phyloP scores from a whole-genome alignment of 495 filamentous ascomycete genomes.

The Sabuloglossum arenarium region DNA sequence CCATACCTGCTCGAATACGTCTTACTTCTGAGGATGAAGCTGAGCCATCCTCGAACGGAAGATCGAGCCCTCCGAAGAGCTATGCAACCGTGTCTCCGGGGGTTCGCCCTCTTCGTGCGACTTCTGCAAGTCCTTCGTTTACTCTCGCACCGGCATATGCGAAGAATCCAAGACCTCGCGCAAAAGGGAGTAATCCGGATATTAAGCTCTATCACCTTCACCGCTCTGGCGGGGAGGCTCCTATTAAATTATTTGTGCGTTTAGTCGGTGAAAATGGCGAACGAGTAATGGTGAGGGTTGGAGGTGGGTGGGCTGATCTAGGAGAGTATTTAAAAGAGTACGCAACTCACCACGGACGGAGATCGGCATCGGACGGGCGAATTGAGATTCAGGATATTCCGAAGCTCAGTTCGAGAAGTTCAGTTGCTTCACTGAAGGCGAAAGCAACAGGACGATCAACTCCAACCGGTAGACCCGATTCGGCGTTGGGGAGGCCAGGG shows the following conservation, averaged over 20 bases:
- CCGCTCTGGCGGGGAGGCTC: conserved; percentile 47
- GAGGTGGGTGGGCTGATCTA: conserved; percentile 89
- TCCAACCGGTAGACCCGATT: background rate
- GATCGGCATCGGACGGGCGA: conserved; percentile 20
- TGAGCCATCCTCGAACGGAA: conserved; percentile 4
- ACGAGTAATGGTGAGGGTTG: conserved; percentile 91
- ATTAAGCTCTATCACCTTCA: conserved; percentile 87
- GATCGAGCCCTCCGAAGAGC: background rate
- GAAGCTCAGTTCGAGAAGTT: conserved; percentile 20
- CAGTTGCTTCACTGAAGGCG: background rate
- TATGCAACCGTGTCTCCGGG: background rate
- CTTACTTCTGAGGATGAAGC: conserved; percentile 35
- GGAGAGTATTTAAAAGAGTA: conserved; percentile 91
- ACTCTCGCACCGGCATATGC: conserved; percentile 40
- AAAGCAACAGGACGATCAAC: background rate
- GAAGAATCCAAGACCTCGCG: conserved; percentile 20
- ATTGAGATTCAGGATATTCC: conserved; percentile 31
- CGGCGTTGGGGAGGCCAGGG: background rate
- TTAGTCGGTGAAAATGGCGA: conserved; percentile 79
- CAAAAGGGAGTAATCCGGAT: conserved; percentile 24
- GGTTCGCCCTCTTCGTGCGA: conserved; percentile 15
- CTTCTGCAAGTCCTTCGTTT: conserved; percentile 37
- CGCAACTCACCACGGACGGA: conserved; percentile 63
- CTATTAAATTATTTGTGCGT: conserved; percentile 83
- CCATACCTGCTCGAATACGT: conserved; percentile 60